Evolutionary conservation across 1,139 yeast genomes (phyloP), one percentile per base, ranked within the genome.

Genomic region (Debaryomyces udenii): DNA sequence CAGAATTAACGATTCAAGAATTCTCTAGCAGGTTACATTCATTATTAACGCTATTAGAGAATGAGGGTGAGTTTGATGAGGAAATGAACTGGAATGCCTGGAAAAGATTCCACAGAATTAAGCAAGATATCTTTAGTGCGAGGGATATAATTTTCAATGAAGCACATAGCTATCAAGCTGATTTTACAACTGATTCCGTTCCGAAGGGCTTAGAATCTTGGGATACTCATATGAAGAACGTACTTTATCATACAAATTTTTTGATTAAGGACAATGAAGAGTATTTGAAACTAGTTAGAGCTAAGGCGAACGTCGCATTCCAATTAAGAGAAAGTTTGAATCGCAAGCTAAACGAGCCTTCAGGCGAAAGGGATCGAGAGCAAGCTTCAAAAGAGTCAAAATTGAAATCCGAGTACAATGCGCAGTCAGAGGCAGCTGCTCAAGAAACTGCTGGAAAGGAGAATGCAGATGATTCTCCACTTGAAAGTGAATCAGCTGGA

Each of bases 281-380:
- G 47, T 85, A 81, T 57, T 66, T 88, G 51, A 80, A 82, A 44
- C 76, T 87, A 39, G 70, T 85, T 44, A 76, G 96, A 55, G 91
- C 95, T 10, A 79, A 83, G 59, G 95, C 96, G 14, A 91, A 90
- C 56, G 65, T 86, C 33, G 84, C 85, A 13, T 85, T 86, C 61
- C 96, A 89, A 64, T 67, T 70, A 45, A 78, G 94, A 50, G 91
- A 86, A 58, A 72, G 64, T 11, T 50, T 61, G 41, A 53, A 50
- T 13, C 31, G 37, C 6, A 43, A 40, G 22, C 38, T 56, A 18
- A 42, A 47, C 28, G 31, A 30, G 4, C 10, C 40, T 14, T 9
- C 11, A 10, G 9, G 18, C 16, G 6, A 30, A 11, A 24, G 13
- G 4, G 35, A 30, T 10, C 15, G 7, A 15, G 26, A 35, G 18